Percentiles rank a stretch among this genome's conserved stretches.
These are phyloP conservation scores for Blattamonas nauphoetae DNA, from an alignment of 78 protist genomes.

Conservation along the genomic window DNA sequence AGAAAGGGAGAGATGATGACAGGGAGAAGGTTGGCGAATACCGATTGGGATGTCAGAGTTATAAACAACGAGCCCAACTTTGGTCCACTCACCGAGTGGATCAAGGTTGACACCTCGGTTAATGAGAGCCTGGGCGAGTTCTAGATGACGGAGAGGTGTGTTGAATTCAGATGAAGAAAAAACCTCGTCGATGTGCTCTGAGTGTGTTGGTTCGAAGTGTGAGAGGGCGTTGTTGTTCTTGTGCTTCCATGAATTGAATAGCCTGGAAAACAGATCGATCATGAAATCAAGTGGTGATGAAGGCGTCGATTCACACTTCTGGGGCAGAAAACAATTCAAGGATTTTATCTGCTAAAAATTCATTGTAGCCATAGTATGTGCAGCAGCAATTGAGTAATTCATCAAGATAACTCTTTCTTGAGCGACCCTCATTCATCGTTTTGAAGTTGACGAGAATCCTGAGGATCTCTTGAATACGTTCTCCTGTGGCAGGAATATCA, in stretches of 20 bases:
- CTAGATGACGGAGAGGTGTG: not conserved
- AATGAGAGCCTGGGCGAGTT: conserved; percentile 40
- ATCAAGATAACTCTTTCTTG: not conserved
- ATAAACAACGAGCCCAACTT: conserved; percentile 82
- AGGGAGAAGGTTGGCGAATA: no score
- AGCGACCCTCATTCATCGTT: conserved; percentile 14
- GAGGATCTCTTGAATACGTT: conserved; percentile 43
- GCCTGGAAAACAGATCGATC: not conserved
- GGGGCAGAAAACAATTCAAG: not conserved
- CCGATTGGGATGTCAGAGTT: conserved; percentile 70
- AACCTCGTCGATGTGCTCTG: conserved; percentile 67
- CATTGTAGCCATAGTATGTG: not conserved
- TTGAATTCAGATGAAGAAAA: conserved; percentile 13
- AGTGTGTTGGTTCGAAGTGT: conserved; percentile 92
- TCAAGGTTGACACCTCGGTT: conserved; percentile 68
- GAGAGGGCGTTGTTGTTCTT: conserved; percentile 84
- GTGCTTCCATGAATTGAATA: conserved; percentile 77
- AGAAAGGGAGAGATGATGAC: not conserved
- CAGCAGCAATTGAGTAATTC: not conserved
- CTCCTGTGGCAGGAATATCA: not conserved
- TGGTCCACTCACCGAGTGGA: conserved; percentile 62
- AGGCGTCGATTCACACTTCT: not conserved
- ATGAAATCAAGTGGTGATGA: not conserved
- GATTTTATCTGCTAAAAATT: not conserved
- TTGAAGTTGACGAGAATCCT: conserved; percentile 28